These are phyloP conservation scores for Penicillium griseofulvum DNA, from an alignment of 2,329 filamentous ascomycete genomes.

Conservation along the genomic window DNA sequence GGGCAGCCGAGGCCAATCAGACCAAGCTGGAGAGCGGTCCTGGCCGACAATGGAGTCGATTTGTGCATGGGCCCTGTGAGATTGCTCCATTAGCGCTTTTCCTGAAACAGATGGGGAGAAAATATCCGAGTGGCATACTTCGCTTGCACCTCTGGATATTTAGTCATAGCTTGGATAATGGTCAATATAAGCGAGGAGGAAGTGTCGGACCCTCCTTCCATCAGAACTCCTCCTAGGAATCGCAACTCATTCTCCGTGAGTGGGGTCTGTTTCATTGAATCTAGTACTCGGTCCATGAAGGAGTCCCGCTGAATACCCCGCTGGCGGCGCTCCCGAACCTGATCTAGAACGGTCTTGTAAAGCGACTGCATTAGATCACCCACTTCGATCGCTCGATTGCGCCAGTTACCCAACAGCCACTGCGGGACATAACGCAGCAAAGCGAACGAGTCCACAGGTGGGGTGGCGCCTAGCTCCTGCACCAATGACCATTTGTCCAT, in stretches of 20 bases:
- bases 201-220: conserved; percentile 1
- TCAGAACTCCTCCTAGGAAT: not conserved
- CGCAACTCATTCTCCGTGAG: not conserved
- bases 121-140: not conserved
- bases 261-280: not conserved
- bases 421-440: not conserved
- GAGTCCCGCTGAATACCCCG: not conserved
- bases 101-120: not conserved
- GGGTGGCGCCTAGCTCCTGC: not conserved
- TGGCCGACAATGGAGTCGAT: not conserved
- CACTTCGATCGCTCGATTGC: not conserved
- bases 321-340: not conserved
- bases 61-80: not conserved
- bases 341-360: not conserved
- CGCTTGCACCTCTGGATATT: not conserved
- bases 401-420: not conserved
- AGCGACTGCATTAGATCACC: not conserved
- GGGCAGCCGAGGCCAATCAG: not conserved
- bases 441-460: not conserved
- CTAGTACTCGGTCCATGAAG: not conserved
- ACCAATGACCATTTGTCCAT: conserved; percentile 4
- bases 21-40: not conserved
- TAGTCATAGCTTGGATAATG: conserved; percentile 2
- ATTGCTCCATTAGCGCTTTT: not conserved
- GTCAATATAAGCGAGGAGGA: not conserved